phyloP scores from a whole-genome alignment of 768 basidiomycete species.

The Leucocoprinus birnbaumii region DNA sequence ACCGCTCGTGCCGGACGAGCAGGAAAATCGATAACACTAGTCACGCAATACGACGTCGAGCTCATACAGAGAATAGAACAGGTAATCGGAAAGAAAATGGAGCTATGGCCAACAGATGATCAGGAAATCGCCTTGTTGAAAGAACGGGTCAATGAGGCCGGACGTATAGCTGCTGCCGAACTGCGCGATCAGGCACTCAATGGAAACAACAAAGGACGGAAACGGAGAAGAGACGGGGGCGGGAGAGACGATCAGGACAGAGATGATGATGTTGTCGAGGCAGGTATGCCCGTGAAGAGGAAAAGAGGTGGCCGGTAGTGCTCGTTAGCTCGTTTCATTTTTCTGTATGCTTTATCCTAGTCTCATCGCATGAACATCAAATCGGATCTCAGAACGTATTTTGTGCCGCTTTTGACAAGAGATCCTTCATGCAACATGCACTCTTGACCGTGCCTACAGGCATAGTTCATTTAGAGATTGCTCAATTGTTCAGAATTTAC shows the following conservation, averaged over 20 bases:
- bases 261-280: conserved; percentile 91
- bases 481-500: neutral
- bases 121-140: conserved; percentile 85
- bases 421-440: conserved; percentile 76
- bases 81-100: conserved; percentile 91
- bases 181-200: conserved; percentile 69
- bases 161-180: conserved; percentile 66
- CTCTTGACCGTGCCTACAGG: conserved; percentile 63
- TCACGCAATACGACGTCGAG: conserved; percentile 98
- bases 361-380: conserved; percentile 56
- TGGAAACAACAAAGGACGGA: conserved; percentile 39
- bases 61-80: conserved; percentile 92
- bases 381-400: conserved; percentile 74
- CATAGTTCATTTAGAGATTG: neutral
- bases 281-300: conserved; percentile 74
- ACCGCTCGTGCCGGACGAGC: conserved; percentile 97
- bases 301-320: conserved; percentile 43
- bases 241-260: conserved; percentile 78
- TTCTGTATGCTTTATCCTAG: neutral
- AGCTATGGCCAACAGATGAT: conserved; percentile 79
- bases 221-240: conserved; percentile 42
- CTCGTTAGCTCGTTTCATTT: neutral
- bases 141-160: conserved; percentile 89
- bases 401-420: conserved; percentile 53
- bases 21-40: conserved; percentile 95